Base-by-base conservation (phyloP, 225 moss, liverwort and hornwort genomes). In the Antitrichia curtipendula region DNA sequence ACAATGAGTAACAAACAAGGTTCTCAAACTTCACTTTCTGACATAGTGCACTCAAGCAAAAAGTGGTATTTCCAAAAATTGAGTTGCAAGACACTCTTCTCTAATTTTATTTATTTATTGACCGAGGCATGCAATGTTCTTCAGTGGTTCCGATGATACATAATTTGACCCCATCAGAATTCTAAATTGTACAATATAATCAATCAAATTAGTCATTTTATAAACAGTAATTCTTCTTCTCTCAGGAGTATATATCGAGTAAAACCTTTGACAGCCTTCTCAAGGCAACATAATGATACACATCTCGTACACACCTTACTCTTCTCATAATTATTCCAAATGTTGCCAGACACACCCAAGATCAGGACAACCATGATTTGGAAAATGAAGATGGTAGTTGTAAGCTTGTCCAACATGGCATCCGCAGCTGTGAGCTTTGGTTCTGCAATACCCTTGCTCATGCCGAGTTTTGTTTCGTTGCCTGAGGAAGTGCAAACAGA, bases 381-480 rank as follows among this genome's bases (percentile, higher is more conserved):
- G 80, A 96, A 96, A 76, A 95, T 86, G 90, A 99, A 99, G 71
- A 99, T 94, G 83, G 97, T 92, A 53, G 95, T 92, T 77, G 97
- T 97, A 83, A 99, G 93, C 92, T 91, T 97, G 92, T 99, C 99
- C 74, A 99, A 90, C 99, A 99, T 96, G 65, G 86, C 91, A 93
- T 99, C 99, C 62, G 94, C 95, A 84, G 97, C 95, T 89, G 99
- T 99, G 78, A 99, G 90, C 83, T 99, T 99, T 66, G 99, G 96
- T 86, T 92, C 96, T 47, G 99, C 94, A 79, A 99, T 89, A 71
- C 99, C 99, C 91, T 97, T 96, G 92, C 99, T 97, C 94, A 99
- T 94, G 40, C 95, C 96, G 86, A 99, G 88, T 88, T 99, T 99
- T 68, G 99, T 97, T 92, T 99, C 99, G 77, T 99, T 99, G 61